Conservation (phyloP, 2,329 filamentous ascomycete genomes). For the Beauveria medogensis region DNA sequence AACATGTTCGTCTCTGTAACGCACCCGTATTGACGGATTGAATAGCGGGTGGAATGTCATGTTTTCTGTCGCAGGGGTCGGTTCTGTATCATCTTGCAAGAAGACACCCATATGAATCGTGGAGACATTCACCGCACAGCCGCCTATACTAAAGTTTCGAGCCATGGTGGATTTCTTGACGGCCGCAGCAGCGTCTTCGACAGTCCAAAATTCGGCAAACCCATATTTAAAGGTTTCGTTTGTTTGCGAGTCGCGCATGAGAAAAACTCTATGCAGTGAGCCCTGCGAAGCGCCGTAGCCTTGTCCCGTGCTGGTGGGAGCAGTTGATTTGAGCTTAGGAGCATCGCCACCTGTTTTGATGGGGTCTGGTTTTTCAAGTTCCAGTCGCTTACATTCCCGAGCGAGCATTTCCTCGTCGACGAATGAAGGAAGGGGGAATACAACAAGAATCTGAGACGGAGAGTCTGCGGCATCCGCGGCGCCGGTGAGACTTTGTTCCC, state of each 20-base stretch:
- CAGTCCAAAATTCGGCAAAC: constrained; percentile 73
- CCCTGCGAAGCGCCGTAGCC: constrained; percentile 64
- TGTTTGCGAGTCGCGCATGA: constrained; percentile 64
- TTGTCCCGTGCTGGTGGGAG: constrained; percentile 44
- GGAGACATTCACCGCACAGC: constrained; percentile 59
- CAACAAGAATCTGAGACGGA: constrained; percentile 67
- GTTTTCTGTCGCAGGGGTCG: constrained; percentile 45
- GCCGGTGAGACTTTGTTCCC: constrained; percentile 35
- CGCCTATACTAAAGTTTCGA: constrained; percentile 70
- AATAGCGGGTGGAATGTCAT: constrained; percentile 64
- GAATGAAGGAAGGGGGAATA: constrained; percentile 62
- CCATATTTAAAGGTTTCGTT: constrained; percentile 74
- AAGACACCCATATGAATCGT: constrained; percentile 84
- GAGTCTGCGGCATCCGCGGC: constrained; percentile 42
- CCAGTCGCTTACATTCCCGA: constrained; percentile 65
- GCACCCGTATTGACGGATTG: constrained; percentile 59
- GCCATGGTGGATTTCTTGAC: constrained; percentile 63
- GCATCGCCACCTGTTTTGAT: constrained; percentile 36
- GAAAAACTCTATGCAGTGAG: constrained; percentile 67
- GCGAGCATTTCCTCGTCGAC: constrained; percentile 66
- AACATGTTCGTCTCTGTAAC: constrained; percentile 68
- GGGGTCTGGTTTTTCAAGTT: constrained; percentile 48
- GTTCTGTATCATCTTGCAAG: constrained; percentile 58
- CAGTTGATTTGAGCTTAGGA: constrained; percentile 51
- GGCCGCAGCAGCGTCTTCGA: constrained; percentile 69